Evolutionary conservation across 345 rosid species (phyloP).

Genomic region (Corchorus olitorius): DNA sequence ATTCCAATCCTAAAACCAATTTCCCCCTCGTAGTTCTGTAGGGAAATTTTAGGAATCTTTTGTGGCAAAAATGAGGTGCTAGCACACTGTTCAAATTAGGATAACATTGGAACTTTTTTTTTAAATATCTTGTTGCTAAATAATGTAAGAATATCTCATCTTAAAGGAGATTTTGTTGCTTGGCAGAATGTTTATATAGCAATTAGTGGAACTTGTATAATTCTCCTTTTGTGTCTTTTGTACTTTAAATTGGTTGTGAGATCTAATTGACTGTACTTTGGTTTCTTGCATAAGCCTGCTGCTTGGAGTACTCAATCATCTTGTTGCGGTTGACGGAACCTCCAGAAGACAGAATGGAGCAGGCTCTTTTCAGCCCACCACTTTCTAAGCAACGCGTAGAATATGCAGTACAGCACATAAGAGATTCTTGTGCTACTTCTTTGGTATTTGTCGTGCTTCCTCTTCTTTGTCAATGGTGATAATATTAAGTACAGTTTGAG

Average conservation of each 20-base stretch:
- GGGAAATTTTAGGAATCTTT: background rate
- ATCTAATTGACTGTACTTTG: slow-evolving; percentile 16
- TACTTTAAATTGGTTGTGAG: slow-evolving; percentile 10
- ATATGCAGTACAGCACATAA: slow-evolving; percentile 80
- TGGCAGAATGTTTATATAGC: background rate
- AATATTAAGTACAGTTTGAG: background rate
- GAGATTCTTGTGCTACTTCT: slow-evolving; percentile 65
- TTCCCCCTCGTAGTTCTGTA: too few species aligned
- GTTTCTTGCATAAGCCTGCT: slow-evolving; percentile 42
- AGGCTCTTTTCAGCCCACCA: slow-evolving; percentile 89
- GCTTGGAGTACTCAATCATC: slow-evolving; percentile 50
- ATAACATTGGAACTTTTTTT: background rate
- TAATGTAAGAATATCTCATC: background rate
- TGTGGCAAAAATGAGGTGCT: background rate
- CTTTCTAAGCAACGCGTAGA: slow-evolving; percentile 96
- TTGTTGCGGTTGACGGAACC: slow-evolving; percentile 72
- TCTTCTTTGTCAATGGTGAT: slow-evolving; percentile 4
- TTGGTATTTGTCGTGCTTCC: slow-evolving; percentile 52
- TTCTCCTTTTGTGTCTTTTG: background rate
- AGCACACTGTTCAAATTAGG: background rate
- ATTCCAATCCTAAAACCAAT: background rate
- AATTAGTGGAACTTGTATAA: slow-evolving; percentile 6
- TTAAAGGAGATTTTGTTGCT: background rate
- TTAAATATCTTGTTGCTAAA: background rate
- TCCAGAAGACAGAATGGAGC: slow-evolving; percentile 92